A percentile compares a stretch with the other conserved stretches of the same genome.
These are phyloP conservation scores for Phytophthora ohioensis DNA, from an alignment of 352 stramenopile genomes.

Conservation along the genomic window DNA sequence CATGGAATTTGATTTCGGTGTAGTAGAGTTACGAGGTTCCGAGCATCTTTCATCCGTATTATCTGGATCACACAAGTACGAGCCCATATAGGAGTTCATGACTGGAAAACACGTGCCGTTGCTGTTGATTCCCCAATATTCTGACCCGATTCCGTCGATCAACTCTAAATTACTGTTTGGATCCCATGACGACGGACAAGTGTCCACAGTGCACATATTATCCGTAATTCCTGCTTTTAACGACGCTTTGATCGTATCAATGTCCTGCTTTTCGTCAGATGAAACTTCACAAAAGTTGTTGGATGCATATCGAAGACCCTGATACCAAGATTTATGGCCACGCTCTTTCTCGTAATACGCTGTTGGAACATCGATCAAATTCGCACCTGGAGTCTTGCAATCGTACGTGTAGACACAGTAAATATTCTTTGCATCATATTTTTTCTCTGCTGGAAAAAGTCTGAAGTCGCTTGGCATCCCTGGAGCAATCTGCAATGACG, in stretches of 20 bases:
- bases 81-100: slow-evolving; percentile 72
- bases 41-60: slow-evolving; percentile 51
- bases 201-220: slow-evolving; percentile 44
- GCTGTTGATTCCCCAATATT: slow-evolving; percentile 67
- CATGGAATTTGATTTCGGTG: slow-evolving; percentile 53
- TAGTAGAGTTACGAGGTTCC: slow-evolving; percentile 40
- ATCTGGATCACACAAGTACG: slow-evolving; percentile 64
- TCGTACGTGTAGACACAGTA: slow-evolving; percentile 54
- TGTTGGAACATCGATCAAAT: slow-evolving; percentile 55
- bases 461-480: slow-evolving; percentile 69
- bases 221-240: slow-evolving; percentile 44
- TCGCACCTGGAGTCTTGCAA: slow-evolving; percentile 60
- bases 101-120: slow-evolving; percentile 70
- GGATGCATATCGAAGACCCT: slow-evolving; percentile 54
- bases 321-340: slow-evolving; percentile 59
- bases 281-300: slow-evolving; percentile 55
- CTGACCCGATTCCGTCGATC: slow-evolving; percentile 46
- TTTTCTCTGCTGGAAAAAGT: slow-evolving; percentile 50
- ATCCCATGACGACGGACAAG: slow-evolving; percentile 54
- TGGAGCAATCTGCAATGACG: slow-evolving; percentile 89
- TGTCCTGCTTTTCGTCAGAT: slow-evolving; percentile 27
- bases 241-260: slow-evolving; percentile 35
- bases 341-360: slow-evolving; percentile 45
- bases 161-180: slow-evolving; percentile 44
- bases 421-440: slow-evolving; percentile 27